These are phyloP conservation scores for Hypocreales sp. DNA, from an alignment of 2,329 filamentous ascomycete species.

Conservation along the genomic window DNA sequence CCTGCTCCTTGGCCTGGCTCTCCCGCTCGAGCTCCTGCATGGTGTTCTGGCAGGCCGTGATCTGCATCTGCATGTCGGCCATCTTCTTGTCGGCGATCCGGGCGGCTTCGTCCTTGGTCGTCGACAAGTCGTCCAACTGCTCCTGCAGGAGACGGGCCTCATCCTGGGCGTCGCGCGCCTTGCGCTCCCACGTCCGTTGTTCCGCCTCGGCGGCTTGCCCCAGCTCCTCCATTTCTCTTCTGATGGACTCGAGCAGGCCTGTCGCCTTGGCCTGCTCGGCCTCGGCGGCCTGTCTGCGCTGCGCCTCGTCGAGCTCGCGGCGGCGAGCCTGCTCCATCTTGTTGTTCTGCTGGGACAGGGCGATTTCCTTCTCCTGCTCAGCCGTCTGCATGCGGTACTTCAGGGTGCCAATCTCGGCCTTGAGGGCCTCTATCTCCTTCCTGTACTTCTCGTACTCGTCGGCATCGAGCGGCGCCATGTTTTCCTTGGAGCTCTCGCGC, in stretches of 20 bases:
- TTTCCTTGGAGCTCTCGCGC: slow-evolving; percentile 43
- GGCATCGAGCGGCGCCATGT: slow-evolving; percentile 41
- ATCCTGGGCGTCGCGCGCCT: slow-evolving; percentile 55
- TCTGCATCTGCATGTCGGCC: slow-evolving; percentile 36
- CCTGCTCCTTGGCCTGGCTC: slow-evolving; percentile 35
- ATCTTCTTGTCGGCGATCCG: slow-evolving; percentile 40
- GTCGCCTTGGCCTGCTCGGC: slow-evolving; percentile 32
- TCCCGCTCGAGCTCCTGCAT: slow-evolving; percentile 46
- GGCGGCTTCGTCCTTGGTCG: slow-evolving; percentile 53
- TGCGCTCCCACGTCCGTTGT: slow-evolving; percentile 51
- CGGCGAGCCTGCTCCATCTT: slow-evolving; percentile 68
- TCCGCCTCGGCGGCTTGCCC: slow-evolving; percentile 35
- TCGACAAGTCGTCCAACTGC: slow-evolving; percentile 58
- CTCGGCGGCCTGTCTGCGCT: slow-evolving; percentile 45
- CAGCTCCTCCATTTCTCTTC: slow-evolving; percentile 34
- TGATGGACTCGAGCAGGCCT: slow-evolving; percentile 32
- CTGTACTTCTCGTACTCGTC: slow-evolving; percentile 43
- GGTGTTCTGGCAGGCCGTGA: slow-evolving; percentile 27
- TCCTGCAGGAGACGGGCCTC: slow-evolving; percentile 62
- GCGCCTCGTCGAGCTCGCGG: slow-evolving; percentile 75
- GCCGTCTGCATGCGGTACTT: slow-evolving; percentile 77
- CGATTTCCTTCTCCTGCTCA: slow-evolving; percentile 76
- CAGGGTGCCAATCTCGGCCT: slow-evolving; percentile 76
- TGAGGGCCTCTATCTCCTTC: slow-evolving; percentile 57
- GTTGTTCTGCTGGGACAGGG: slow-evolving; percentile 62